A percentile compares a stretch with the other conserved stretches of the same genome.
These are phyloP conservation scores for Fusarium sp. DNA, from an alignment of 2,329 filamentous ascomycete species.

Conservation along the genomic window DNA sequence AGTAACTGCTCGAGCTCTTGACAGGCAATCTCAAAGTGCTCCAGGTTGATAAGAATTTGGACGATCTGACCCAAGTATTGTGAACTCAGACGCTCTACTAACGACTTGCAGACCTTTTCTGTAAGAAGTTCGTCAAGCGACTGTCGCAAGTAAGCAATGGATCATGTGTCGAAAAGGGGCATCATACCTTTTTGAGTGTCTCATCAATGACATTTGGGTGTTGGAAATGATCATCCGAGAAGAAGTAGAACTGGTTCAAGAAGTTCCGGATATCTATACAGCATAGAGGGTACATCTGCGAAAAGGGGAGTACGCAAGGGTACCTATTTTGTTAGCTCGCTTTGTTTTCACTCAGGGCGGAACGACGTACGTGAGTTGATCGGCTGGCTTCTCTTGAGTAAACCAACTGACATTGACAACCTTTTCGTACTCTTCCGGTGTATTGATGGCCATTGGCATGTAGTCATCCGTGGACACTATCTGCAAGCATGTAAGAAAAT, in stretches of 20 bases:
- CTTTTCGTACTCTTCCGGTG: conserved; percentile 91
- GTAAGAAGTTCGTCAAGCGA: conserved; percentile 95
- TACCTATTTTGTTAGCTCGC: conserved; percentile 67
- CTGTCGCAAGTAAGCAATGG: conserved; percentile 57
- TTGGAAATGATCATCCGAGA: conserved; percentile 95
- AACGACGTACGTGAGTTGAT: conserved; percentile 76
- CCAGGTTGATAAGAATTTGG: conserved; percentile 96
- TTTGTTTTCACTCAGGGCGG: neutral
- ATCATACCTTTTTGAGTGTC: conserved; percentile 78
- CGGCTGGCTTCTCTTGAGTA: conserved; percentile 79
- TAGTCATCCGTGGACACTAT: conserved; percentile 95
- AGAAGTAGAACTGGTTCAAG: conserved; percentile 97
- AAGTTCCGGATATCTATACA: conserved; percentile 99
- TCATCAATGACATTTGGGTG: conserved; percentile 92
- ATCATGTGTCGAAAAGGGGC: accelerated
- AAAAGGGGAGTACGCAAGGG: conserved; percentile 96
- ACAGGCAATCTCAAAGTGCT: conserved; percentile 96
- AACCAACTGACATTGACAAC: conserved; percentile 98
- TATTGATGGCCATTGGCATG: conserved; percentile 99
- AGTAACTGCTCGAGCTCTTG: conserved; percentile 88
- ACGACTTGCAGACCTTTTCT: conserved; percentile 88
- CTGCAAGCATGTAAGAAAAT: conserved; percentile 51
- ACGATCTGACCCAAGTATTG: conserved; percentile 98
- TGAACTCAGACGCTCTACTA: conserved; percentile 88
- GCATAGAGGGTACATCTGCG: conserved; percentile 98